These are phyloP conservation scores for Tagetes erecta DNA, from an alignment of 129 eudicot genomes.

Conservation along the genomic window DNA sequence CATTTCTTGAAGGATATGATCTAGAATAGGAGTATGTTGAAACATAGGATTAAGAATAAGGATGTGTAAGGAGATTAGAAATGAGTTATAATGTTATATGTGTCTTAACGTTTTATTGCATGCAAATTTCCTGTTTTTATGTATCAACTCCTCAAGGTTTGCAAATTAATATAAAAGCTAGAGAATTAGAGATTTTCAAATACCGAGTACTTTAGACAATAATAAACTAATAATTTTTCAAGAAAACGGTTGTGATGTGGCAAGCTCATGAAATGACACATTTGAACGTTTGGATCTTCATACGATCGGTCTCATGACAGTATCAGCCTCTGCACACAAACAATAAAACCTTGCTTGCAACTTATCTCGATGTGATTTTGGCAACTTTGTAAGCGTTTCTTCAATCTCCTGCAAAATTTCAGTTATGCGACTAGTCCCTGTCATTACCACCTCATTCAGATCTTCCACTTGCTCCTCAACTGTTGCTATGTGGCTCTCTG, in stretches of 20 bases:
- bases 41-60: too few species aligned
- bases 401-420: not conserved
- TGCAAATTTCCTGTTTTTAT: too few species aligned
- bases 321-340: conserved; percentile 9
- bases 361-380: not conserved
- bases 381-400: not conserved
- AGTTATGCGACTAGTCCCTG: not conserved
- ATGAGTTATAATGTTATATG: too few species aligned
- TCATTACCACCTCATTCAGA: not conserved
- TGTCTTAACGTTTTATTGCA: too few species aligned
- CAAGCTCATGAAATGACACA: not conserved
- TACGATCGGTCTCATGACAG: not conserved
- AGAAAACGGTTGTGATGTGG: not conserved
- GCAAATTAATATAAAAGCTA: not conserved
- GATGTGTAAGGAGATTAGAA: too few species aligned
- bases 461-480: not conserved
- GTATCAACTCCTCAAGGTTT: not conserved
- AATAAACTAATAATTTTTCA: not conserved
- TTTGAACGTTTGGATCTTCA: conserved; percentile 2
- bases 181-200: too few species aligned
- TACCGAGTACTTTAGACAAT: not conserved
- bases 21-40: too few species aligned
- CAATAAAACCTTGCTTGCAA: conserved; percentile 5
- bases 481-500: conserved; percentile 3
- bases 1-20: too few species aligned